phyloP scores from a whole-genome alignment of 805 yeast genomes.

The Saturnispora saitoi region DNA sequence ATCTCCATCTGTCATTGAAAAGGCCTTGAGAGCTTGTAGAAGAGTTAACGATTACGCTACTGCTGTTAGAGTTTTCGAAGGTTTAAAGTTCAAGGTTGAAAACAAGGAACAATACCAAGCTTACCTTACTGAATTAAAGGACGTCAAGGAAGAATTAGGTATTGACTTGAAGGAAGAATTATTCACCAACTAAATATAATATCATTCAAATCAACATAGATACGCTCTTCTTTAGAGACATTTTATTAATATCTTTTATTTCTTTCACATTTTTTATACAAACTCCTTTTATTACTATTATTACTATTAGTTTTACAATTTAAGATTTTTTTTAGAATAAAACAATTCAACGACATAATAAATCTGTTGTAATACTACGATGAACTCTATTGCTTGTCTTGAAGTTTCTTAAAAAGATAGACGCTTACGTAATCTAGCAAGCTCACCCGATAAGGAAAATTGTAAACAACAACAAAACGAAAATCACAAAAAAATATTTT shows the following conservation, averaged over 20 bases:
- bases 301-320: neutral
- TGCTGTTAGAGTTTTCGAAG: constrained; percentile 97
- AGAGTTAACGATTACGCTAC: constrained; percentile 98
- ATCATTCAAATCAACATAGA: constrained; percentile 1
- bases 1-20: constrained; percentile 91
- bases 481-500: neutral
- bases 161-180: constrained; percentile 88
- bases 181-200: constrained; percentile 29
- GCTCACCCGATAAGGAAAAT: constrained; percentile 6
- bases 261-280: constrained; percentile 6
- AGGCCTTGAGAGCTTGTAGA: constrained; percentile 96
- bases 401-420: neutral
- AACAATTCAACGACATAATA: neutral
- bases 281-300: neutral
- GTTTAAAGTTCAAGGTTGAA: constrained; percentile 92
- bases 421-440: neutral
- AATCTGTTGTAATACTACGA: neutral
- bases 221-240: neutral
- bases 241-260: neutral
- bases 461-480: constrained; percentile 4
- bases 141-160: constrained; percentile 85
- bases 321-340: neutral
- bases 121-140: constrained; percentile 90
- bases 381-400: neutral
- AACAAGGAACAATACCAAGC: constrained; percentile 90